These are phyloP conservation scores for Coemansia sp. DNA, from an alignment of 192 early-diverging fungal genomes.

Conservation along the genomic window DNA sequence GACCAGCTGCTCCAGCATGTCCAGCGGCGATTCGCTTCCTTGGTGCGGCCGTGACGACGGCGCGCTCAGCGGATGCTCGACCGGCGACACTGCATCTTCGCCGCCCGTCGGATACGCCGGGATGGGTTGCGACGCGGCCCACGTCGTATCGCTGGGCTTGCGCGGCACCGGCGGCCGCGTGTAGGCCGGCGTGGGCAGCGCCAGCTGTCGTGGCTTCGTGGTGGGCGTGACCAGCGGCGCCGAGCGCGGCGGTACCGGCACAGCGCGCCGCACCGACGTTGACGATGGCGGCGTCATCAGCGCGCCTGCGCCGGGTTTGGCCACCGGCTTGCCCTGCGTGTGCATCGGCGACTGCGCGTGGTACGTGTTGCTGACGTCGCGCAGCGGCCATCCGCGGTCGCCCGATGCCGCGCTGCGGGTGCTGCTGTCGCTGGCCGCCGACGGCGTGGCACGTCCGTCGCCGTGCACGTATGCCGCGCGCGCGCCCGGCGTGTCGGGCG, in stretches of 20 bases:
- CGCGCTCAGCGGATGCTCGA: conserved; percentile 3
- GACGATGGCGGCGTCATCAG: conserved; percentile 38
- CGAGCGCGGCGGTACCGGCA: conserved; percentile 1
- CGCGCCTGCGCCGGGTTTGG: neutral
- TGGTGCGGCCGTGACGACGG: neutral
- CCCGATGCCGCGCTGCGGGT: neutral
- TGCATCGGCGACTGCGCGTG: conserved; percentile 1
- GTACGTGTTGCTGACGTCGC: conserved; percentile 34
- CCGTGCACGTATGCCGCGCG: neutral
- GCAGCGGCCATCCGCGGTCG: conserved; percentile 21
- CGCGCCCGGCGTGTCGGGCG: too few species aligned
- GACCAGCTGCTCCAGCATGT: neutral
- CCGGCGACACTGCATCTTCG: neutral
- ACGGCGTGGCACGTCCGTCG: neutral
- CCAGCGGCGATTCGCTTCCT: too few species aligned
- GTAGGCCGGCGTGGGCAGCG: conserved; percentile 1
- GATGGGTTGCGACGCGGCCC: neutral
- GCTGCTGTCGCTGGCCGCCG: neutral
- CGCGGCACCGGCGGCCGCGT: conserved; percentile 6
- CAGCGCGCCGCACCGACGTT: conserved; percentile 2
- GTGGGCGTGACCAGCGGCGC: neutral
- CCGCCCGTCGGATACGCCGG: neutral
- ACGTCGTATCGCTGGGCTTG: neutral
- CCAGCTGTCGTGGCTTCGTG: neutral
- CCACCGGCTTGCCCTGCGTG: too few species aligned